Conservation (phyloP, 768 basidiomycete species). For the Myochromella boudieri region DNA sequence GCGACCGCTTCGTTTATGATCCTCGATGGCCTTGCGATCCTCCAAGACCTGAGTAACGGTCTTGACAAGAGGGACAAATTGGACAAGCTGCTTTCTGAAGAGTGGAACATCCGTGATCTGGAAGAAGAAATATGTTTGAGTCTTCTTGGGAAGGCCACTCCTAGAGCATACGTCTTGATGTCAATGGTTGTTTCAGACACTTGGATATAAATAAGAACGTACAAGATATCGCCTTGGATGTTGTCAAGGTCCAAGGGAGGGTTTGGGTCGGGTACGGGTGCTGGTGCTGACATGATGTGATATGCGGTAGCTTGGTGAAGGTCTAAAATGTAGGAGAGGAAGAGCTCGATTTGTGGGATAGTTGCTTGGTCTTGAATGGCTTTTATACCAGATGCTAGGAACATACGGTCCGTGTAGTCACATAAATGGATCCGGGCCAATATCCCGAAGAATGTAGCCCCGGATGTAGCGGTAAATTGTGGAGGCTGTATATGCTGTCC, state of each 20-base stretch:
- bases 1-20: constrained; percentile 36
- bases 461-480: too few species aligned
- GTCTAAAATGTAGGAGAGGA: too few species aligned
- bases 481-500: not conserved
- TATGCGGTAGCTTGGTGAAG: not conserved
- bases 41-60: constrained; percentile 41
- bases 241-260: constrained; percentile 38
- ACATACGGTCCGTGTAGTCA: too few species aligned
- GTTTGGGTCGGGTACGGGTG: constrained; percentile 14
- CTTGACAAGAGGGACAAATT: constrained; percentile 45
- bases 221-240: constrained; percentile 51
- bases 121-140: constrained; percentile 53
- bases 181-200: not conserved
- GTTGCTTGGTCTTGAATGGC: too few species aligned
- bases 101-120: constrained; percentile 39
- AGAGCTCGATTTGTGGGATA: too few species aligned
- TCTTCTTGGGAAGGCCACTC: constrained; percentile 56
- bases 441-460: too few species aligned
- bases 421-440: too few species aligned
- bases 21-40: constrained; percentile 38
- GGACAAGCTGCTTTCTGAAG: constrained; percentile 42
- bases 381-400: too few species aligned
- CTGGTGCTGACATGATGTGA: constrained; percentile 19
- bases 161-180: constrained; percentile 25
- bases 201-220: constrained; percentile 10